Evolutionary conservation across 345 rosid genomes (phyloP), one percentile per base, ranked within the genome.

Genomic region (Melaleuca alternifolia): DNA sequence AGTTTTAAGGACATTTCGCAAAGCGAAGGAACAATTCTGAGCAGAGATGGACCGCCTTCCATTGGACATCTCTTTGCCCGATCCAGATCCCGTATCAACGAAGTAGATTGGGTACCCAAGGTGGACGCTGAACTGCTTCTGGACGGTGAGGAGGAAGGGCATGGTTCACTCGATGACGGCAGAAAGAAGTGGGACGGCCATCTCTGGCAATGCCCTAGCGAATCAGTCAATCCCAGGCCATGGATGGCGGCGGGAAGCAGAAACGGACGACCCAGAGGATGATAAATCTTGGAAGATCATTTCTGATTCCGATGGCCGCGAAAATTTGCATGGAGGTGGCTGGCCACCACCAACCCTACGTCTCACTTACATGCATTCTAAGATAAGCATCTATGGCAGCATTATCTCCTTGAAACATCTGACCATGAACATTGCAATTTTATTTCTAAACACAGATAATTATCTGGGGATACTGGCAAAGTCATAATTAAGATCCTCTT

Each of bases 11-110:
- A 93, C 94, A 5, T 91, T 93, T 86, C 89, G 50, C 24, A 91
- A 90, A 18, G 95, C 93, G n/a, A 92, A 93, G 52, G 54, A 85
- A 10, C 90, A 88, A 41, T 92, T 88, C 54, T 90, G 89, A 90
- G 90, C 89, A 11, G 85, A 89, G 85, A 91, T 89, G 18, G 92
- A 90, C 85, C 87, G 89, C 50, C 85, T 89, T 37, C 77, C 88
- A 51, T 89, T 91, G 28, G 89, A 87, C 57, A 85, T 92, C 54
- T 85, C 93, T 61, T 48, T 89, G 51, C 94, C 90, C 77, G 91
- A 90, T 88, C 93, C 89, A 12, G 85, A 90, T 77, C 51, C 85
- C 89, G 90, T 83, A 91, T 92, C 54, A 93, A 92, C 65, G 84
- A 87, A 85, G 88, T 92, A 85, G 89, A 90, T 85, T 91, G 92